Evolutionary conservation across 1,284 basidiomycete genomes (phyloP).

Genomic region (Ustilago xerochloae): DNA sequence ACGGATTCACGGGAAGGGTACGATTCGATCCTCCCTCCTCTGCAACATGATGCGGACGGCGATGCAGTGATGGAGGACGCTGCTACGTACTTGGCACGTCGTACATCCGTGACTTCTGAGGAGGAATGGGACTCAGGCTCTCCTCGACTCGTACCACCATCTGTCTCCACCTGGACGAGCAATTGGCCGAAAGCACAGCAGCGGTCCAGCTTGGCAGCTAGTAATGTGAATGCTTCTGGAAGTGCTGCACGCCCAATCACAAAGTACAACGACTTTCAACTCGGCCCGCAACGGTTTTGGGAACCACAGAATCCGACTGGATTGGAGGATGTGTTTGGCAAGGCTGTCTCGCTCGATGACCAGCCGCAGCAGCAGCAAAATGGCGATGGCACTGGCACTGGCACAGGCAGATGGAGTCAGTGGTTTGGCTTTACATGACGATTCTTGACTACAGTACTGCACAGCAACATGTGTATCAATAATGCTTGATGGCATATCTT

Average conservation of each 20-base stretch:
- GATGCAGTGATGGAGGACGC: constrained; percentile 45
- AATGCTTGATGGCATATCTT: too few species aligned
- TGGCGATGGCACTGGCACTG: not conserved
- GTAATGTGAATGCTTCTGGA: not conserved
- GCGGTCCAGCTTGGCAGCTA: not conserved
- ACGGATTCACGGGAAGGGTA: not conserved
- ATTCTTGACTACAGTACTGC: too few species aligned
- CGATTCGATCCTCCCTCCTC: not conserved
- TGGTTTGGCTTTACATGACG: constrained; percentile 39
- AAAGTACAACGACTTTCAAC: constrained; percentile 28
- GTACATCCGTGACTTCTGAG: constrained; percentile 20
- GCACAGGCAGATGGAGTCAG: constrained; percentile 33
- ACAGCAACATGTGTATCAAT: too few species aligned
- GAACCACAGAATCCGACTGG: constrained; percentile 54
- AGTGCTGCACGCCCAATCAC: not conserved
- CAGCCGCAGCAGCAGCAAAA: not conserved
- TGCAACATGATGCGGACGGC: constrained; percentile 27
- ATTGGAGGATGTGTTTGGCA: constrained; percentile 57
- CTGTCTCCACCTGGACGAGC: not conserved
- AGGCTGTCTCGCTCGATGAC: constrained; percentile 36
- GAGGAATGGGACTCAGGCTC: constrained; percentile 13
- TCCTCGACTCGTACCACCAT: not conserved
- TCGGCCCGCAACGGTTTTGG: constrained; percentile 58
- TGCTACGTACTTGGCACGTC: constrained; percentile 12
- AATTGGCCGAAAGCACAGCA: constrained; percentile 1